These are phyloP conservation scores for Cudoniella acicularis DNA, from an alignment of 495 filamentous ascomycete genomes.

Conservation along the genomic window DNA sequence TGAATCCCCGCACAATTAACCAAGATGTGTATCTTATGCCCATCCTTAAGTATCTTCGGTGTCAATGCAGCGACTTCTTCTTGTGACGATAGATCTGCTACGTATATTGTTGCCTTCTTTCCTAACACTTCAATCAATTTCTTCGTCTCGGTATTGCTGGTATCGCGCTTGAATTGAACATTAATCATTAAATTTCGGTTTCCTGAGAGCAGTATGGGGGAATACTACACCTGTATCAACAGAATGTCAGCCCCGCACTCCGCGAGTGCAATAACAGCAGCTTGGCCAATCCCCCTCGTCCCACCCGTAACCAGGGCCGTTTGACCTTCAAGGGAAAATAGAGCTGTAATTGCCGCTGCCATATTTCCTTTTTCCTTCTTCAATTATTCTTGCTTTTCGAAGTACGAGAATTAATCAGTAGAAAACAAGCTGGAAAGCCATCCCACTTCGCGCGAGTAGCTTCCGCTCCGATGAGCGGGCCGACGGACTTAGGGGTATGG, in stretches of 20 bases:
- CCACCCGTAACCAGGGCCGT: constrained; percentile 86
- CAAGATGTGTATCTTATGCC: constrained; percentile 61
- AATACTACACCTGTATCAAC: constrained; percentile 53
- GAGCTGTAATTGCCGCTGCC: constrained; percentile 12
- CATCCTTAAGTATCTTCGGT: constrained; percentile 56
- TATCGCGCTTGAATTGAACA: constrained; percentile 51
- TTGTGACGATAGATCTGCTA: constrained; percentile 65
- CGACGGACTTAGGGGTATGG: constrained; percentile 12
- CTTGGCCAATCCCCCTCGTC: constrained; percentile 81
- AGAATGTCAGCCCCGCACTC: constrained; percentile 83
- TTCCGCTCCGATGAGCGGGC: constrained; percentile 22
- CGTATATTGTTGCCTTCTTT: constrained; percentile 65
- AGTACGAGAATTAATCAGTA: too few species aligned
- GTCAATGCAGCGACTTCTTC: constrained; percentile 57
- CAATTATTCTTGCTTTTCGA: neutral
- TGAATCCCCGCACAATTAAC: constrained; percentile 88
- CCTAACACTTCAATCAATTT: constrained; percentile 58
- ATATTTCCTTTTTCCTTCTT: constrained; percentile 1
- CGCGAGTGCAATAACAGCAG: constrained; percentile 76
- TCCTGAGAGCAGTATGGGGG: neutral
- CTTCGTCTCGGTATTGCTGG: constrained; percentile 59
- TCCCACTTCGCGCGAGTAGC: too few species aligned
- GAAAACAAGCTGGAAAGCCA: too few species aligned
- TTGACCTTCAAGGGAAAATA: constrained; percentile 59
- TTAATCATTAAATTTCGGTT: neutral